phyloP scores from a whole-genome alignment of 1,284 basidiomycete genomes.

The Ustilago hordei region DNA sequence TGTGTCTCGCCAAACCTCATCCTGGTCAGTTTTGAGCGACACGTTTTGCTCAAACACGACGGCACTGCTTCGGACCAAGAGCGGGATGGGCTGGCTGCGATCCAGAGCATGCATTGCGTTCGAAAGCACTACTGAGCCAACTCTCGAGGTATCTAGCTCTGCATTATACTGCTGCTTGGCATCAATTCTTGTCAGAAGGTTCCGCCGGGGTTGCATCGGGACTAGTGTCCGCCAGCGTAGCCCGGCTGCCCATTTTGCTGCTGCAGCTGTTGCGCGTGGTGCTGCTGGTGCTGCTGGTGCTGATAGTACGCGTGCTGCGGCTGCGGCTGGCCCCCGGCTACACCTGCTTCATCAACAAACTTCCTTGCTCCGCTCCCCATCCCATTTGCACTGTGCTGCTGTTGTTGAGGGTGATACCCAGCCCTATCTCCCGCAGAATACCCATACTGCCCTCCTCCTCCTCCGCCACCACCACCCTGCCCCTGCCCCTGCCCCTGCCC shows the following conservation, averaged over 20 bases:
- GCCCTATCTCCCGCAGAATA: background rate
- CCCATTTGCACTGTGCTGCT: background rate
- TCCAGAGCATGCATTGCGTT: no score
- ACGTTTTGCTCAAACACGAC: no score
- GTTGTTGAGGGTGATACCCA: background rate
- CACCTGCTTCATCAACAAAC: background rate
- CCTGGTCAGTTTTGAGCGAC: no score
- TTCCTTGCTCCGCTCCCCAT: background rate
- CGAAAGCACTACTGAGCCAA: no score
- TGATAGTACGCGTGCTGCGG: background rate
- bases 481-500: conserved; percentile 14
- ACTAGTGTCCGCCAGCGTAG: conserved; percentile 8
- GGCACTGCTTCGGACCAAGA: no score
- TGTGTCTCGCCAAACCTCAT: no score
- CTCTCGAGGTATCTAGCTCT: no score
- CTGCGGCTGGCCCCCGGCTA: background rate
- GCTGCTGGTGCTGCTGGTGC: conserved; percentile 16
- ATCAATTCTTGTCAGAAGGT: no score
- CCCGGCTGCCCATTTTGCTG: background rate
- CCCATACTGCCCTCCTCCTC: background rate
- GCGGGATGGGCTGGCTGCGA: no score
- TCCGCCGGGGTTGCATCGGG: background rate
- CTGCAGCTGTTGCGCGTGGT: conserved; percentile 4
- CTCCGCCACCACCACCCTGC: background rate
- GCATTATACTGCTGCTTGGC: no score